phyloP scores from a whole-genome alignment of 306 rosid genomes.

The Rubus idaeus region DNA sequence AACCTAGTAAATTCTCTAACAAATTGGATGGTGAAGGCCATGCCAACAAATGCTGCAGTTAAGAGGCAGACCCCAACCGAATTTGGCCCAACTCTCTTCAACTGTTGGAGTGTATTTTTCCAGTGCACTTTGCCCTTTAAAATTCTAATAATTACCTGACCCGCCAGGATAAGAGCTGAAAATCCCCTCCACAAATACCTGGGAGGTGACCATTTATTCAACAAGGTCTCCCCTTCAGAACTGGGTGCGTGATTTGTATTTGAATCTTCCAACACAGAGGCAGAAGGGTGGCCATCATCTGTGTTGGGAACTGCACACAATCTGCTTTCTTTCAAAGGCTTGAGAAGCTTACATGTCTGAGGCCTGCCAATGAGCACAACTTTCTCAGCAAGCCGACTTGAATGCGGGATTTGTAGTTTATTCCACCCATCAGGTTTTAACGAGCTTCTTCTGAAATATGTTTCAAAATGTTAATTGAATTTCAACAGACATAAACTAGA shows the following conservation, averaged over 20 bases:
- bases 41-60: slow-evolving; percentile 93
- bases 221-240: slow-evolving; percentile 31
- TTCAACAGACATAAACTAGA: slow-evolving; percentile 8
- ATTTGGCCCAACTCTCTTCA: slow-evolving; percentile 90
- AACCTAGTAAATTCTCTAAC: slow-evolving; percentile 92
- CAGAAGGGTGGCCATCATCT: slow-evolving; percentile 59
- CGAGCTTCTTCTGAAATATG: slow-evolving; percentile 47
- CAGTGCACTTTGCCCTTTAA: slow-evolving; percentile 79
- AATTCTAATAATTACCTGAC: slow-evolving; percentile 75
- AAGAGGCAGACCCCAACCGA: slow-evolving; percentile 93
- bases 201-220: slow-evolving; percentile 85
- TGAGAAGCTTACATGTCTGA: slow-evolving; percentile 22
- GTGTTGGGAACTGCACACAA: slow-evolving; percentile 50
- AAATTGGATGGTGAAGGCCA: slow-evolving; percentile 94
- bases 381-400: slow-evolving; percentile 31
- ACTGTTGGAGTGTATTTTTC: slow-evolving; percentile 87
- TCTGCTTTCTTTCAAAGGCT: slow-evolving; percentile 32
- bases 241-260: slow-evolving; percentile 57
- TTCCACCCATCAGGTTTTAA: slow-evolving; percentile 27
- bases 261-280: slow-evolving; percentile 37
- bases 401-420: slow-evolving; percentile 36
- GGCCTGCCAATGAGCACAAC: slow-evolving; percentile 33
- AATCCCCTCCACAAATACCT: slow-evolving; percentile 86
- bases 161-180: slow-evolving; percentile 67
- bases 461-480: slow-evolving; percentile 10